phyloP scores from a whole-genome alignment of 1,284 basidiomycete species.

The Cryptococcus depauperatus region DNA sequence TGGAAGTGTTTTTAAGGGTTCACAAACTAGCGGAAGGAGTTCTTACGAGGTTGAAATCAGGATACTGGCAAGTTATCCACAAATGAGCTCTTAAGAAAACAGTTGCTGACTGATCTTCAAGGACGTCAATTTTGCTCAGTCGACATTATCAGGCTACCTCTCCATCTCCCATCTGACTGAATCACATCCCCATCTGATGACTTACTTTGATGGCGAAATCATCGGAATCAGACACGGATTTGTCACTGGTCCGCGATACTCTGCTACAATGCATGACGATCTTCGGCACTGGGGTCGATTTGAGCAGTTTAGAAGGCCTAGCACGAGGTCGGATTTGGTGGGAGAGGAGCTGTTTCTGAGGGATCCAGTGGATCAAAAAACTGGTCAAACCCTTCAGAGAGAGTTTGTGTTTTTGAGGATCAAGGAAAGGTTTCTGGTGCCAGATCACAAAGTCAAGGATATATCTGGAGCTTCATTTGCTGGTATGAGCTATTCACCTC shows the following conservation, averaged over 20 bases:
- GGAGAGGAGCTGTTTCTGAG: slow-evolving; percentile 65
- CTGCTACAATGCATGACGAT: slow-evolving; percentile 77
- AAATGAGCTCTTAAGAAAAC: too few species aligned
- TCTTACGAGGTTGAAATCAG: slow-evolving; percentile 76
- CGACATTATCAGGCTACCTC: slow-evolving; percentile 76
- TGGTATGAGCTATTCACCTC: slow-evolving; percentile 50
- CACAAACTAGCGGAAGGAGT: slow-evolving; percentile 73
- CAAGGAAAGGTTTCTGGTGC: slow-evolving; percentile 93
- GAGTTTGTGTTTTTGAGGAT: slow-evolving; percentile 76
- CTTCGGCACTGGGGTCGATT: slow-evolving; percentile 86
- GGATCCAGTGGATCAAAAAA: slow-evolving; percentile 41
- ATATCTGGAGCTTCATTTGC: slow-evolving; percentile 94
- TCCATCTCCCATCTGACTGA: slow-evolving; percentile 81
- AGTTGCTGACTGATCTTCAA: too few species aligned
- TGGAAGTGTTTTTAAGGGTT: slow-evolving; percentile 66
- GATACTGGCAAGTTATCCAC: slow-evolving; percentile 61
- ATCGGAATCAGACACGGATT: slow-evolving; percentile 78
- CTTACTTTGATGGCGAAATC: slow-evolving; percentile 90
- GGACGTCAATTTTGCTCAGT: slow-evolving; percentile 74
- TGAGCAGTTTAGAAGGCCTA: slow-evolving; percentile 70
- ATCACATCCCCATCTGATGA: slow-evolving; percentile 81
- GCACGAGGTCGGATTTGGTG: slow-evolving; percentile 52
- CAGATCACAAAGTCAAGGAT: slow-evolving; percentile 84
- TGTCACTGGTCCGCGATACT: slow-evolving; percentile 67
- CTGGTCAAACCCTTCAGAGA: slow-evolving; percentile 33